Percentiles rank a stretch among this genome's conserved stretches.
phyloP scores from a whole-genome alignment of 306 rosid species.

The Quercus gilva region DNA sequence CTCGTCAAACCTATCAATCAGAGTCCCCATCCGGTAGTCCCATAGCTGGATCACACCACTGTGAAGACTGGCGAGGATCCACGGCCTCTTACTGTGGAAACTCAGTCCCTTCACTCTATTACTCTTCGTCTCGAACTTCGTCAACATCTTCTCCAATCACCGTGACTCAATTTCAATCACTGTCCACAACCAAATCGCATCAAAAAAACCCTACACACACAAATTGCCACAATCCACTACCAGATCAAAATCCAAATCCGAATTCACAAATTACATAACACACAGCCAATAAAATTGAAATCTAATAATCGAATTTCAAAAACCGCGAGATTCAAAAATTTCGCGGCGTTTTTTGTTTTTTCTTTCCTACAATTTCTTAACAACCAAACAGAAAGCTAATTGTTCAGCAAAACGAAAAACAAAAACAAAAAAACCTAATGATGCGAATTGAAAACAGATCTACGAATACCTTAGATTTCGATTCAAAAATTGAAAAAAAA shows the following conservation, averaged over 20 bases:
- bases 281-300: neutral
- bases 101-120: constrained; percentile 97
- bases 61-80: constrained; percentile 99
- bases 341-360: neutral
- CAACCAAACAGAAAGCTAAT: constrained; percentile 7
- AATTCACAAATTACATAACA: neutral
- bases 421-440: neutral
- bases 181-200: constrained; percentile 24
- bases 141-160: constrained; percentile 63
- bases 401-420: neutral
- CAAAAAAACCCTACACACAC: constrained; percentile 4
- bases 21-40: constrained; percentile 98
- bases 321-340: constrained; percentile 6
- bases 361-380: constrained; percentile 3
- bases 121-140: constrained; percentile 97
- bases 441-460: too few species aligned
- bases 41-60: constrained; percentile 99
- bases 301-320: neutral
- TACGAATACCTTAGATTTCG: neutral
- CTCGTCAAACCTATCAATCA: constrained; percentile 90
- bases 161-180: neutral
- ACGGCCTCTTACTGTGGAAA: constrained; percentile 91
- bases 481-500: neutral
- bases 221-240: neutral
- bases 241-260: neutral